Base-by-base conservation (phyloP, 192 early-diverging fungal species). In the Linnemannia hyalina region DNA sequence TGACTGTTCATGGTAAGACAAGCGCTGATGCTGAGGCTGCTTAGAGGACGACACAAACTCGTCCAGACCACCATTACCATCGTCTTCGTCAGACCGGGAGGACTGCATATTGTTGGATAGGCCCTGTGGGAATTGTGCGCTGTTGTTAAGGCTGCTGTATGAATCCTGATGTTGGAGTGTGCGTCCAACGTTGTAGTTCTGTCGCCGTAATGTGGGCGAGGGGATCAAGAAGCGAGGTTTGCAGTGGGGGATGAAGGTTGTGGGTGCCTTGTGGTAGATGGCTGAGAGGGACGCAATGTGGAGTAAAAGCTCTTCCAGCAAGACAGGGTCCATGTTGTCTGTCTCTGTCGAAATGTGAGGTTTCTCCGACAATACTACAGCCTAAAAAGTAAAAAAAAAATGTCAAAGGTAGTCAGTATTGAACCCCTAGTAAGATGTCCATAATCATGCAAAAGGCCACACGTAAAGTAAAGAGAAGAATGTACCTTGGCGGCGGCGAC, bases 311-410 rank as follows among this genome's bases (percentile, higher is more conserved):
- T 98, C 97, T 68, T 98, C 95, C 40, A 99, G 90, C 32, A 99
- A 85, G 29, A 90, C 89, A 44, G 91, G 91, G 68, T 97, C 97
- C 75, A 99, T 91, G 74, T 97, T 96, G 82, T 99, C 98, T 68
- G 96, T 96, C 87, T 99, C 97, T 35, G 96, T 96, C 13, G 96
- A 95, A 71, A 99, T 99, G 73, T 96, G 91, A 18, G 98, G 98
- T 81, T 97, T 99, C 57, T 98, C 97, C 15, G 95, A 94, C 23
- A 99, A 89, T 20, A 99, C 95, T 29, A 99, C 93, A 0, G 95
- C 92, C 94, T 96, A 88, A 8, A 57, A 15, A 32, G 11, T 57
- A 42, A 35, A 18, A 73, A 80, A 36, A 76, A 47, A 60, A 52
- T 70, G 38, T 20, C 4, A 32, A 32, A 36, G 52, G 16, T 4